Evolutionary conservation across 768 basidiomycete genomes (phyloP).

Genomic region (Kwoniella dejecticola): DNA sequence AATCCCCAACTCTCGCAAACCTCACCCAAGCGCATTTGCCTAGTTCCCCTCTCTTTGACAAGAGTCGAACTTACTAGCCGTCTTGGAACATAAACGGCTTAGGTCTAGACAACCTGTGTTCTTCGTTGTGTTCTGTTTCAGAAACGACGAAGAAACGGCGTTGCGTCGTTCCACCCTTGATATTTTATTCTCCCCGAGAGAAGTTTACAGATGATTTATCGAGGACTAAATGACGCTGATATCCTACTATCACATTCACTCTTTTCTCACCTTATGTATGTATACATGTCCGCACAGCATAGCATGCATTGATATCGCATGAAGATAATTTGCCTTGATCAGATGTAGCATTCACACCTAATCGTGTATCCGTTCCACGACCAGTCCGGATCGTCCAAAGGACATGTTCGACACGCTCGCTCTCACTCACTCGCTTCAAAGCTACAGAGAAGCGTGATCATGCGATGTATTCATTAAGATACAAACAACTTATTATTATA

Average conservation of each 20-base stretch:
- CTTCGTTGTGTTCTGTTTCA: not conserved
- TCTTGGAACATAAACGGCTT: slow-evolving; percentile 24
- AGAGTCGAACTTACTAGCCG: slow-evolving; percentile 26
- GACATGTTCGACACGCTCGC: too few species aligned
- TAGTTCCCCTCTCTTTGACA: slow-evolving; percentile 21
- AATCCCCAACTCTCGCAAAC: not conserved
- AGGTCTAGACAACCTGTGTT: slow-evolving; percentile 31
- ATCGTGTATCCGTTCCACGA: too few species aligned
- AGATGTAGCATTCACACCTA: too few species aligned
- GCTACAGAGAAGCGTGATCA: too few species aligned
- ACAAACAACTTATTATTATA: not conserved
- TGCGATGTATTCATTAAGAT: not conserved
- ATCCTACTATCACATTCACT: too few species aligned
- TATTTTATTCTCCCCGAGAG: slow-evolving; percentile 6
- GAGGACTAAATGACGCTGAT: slow-evolving; percentile 24
- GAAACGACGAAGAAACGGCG: slow-evolving; percentile 8
- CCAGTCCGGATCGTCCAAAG: too few species aligned
- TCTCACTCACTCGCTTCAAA: too few species aligned
- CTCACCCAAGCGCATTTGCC: slow-evolving; percentile 28
- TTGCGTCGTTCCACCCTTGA: slow-evolving; percentile 30
- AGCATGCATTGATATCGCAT: too few species aligned
- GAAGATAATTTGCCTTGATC: too few species aligned
- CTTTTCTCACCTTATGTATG: too few species aligned
- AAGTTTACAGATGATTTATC: slow-evolving; percentile 14
- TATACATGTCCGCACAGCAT: too few species aligned